A percentile compares a stretch with the other conserved stretches of the same genome.
Evolutionary conservation across 257 asterid genomes (phyloP).

Genomic region (Gentiana straminea): DNA sequence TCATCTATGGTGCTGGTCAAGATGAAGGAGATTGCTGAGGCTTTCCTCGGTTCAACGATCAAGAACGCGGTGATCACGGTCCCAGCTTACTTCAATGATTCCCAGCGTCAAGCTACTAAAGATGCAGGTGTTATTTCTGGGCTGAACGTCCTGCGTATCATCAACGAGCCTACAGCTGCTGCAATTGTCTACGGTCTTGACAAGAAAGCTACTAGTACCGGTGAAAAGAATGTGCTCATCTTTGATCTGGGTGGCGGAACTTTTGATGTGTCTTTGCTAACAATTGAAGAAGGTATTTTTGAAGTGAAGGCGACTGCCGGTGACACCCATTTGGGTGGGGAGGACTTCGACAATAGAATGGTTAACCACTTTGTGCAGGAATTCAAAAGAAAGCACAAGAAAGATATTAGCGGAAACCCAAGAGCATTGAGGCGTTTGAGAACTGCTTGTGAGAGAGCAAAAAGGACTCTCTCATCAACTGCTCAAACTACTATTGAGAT

Average conservation of each 20-base stretch:
- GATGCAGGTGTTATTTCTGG: too few relatives aligned
- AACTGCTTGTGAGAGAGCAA: constrained; percentile 9
- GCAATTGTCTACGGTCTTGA: constrained; percentile 25
- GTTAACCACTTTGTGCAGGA: constrained; percentile 67
- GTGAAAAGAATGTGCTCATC: constrained; percentile 20
- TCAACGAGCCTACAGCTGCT: constrained; percentile 28
- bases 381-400: constrained; percentile 68
- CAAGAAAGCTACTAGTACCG: constrained; percentile 20
- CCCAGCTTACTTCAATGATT: too few relatives aligned
- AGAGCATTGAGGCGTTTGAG: constrained; percentile 60
- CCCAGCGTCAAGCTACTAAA: too few relatives aligned
- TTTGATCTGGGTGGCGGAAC: constrained; percentile 9
- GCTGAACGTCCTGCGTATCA: constrained; percentile 22
- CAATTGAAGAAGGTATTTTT: constrained; percentile 1
- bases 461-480: too few relatives aligned
- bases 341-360: constrained; percentile 35
- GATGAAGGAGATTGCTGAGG: too few relatives aligned
- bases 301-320: constrained; percentile 25
- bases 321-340: constrained; percentile 26
- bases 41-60: constrained; percentile 14
- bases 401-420: constrained; percentile 50
- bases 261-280: constrained; percentile 25
- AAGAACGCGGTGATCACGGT: constrained; percentile 19
- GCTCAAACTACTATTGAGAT: too few relatives aligned
- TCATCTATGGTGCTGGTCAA: too few relatives aligned